These are phyloP conservation scores for Yamadazyma olivae DNA, from an alignment of 805 yeast genomes.

Conservation along the genomic window DNA sequence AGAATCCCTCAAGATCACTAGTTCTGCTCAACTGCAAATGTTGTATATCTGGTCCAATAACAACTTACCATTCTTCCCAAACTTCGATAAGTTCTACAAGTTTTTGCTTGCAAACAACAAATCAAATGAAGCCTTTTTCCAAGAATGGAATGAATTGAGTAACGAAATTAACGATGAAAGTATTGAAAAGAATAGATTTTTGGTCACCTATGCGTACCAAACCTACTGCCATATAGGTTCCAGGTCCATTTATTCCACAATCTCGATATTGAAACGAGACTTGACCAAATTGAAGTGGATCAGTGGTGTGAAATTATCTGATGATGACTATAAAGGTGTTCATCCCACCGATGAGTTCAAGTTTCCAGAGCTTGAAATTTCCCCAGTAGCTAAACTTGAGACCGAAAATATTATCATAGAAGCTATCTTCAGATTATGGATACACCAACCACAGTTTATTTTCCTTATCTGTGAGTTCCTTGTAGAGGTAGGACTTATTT, in stretches of 20 bases:
- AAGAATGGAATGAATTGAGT: slow-evolving; percentile 28
- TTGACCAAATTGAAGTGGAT: slow-evolving; percentile 36
- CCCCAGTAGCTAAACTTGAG: not conserved
- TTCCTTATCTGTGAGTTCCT: slow-evolving; percentile 41
- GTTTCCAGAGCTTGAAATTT: slow-evolving; percentile 20
- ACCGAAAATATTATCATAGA: slow-evolving; percentile 34
- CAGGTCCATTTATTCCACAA: slow-evolving; percentile 66
- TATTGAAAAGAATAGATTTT: slow-evolving; percentile 29
- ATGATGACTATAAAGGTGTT: slow-evolving; percentile 22
- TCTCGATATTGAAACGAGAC: slow-evolving; percentile 38
- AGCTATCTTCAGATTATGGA: slow-evolving; percentile 40
- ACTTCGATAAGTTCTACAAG: slow-evolving; percentile 38
- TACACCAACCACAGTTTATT: slow-evolving; percentile 44
- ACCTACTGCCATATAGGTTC: slow-evolving; percentile 80
- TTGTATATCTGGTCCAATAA: slow-evolving; percentile 33
- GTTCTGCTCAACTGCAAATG: slow-evolving; percentile 16
- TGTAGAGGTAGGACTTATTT: slow-evolving; percentile 35
- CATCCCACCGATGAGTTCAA: slow-evolving; percentile 28
- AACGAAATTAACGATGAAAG: slow-evolving; percentile 16
- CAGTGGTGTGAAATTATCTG: slow-evolving; percentile 30
- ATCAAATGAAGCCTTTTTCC: slow-evolving; percentile 33
- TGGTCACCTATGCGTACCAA: slow-evolving; percentile 64
- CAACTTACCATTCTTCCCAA: slow-evolving; percentile 33
- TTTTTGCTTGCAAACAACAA: slow-evolving; percentile 40
- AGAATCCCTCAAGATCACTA: slow-evolving; percentile 9